Conservation (phyloP, 2,329 filamentous ascomycete genomes). For the Fusarium foetens region DNA sequence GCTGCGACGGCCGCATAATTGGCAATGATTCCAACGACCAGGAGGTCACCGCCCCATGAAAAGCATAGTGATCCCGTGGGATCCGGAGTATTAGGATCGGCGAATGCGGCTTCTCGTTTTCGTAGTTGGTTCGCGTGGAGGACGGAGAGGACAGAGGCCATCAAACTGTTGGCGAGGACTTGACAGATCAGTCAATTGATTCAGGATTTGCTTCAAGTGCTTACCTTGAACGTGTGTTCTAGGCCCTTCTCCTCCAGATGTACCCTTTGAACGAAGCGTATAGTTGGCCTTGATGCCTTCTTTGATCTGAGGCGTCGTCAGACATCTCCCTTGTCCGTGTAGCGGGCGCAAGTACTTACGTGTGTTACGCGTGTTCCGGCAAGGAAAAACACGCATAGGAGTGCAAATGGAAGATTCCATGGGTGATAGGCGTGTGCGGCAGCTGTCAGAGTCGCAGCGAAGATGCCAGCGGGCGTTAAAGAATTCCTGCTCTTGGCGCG, state of each 20-base stretch:
- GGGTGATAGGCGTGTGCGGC: conserved; percentile 88
- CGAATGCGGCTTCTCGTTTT: conserved; percentile 55
- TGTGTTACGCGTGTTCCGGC: conserved; percentile 86
- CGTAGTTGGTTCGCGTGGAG: conserved; percentile 70
- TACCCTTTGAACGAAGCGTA: conserved; percentile 80
- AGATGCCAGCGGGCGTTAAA: conserved; percentile 80
- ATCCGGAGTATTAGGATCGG: conserved; percentile 46
- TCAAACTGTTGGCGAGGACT: conserved; percentile 87
- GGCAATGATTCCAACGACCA: conserved; percentile 73
- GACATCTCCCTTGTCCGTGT: not conserved
- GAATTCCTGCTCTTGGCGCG: conserved; percentile 78
- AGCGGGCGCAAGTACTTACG: conserved; percentile 55
- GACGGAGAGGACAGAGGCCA: conserved; percentile 73
- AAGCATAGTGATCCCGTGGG: conserved; percentile 63
- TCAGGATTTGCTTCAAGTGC: conserved; percentile 12
- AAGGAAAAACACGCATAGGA: conserved; percentile 87
- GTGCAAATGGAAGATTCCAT: conserved; percentile 88
- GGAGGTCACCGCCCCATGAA: conserved; percentile 69
- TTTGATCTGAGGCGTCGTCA: conserved; percentile 71
- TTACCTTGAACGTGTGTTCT: conserved; percentile 83
- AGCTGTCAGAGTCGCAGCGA: conserved; percentile 78
- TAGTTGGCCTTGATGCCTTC: conserved; percentile 84
- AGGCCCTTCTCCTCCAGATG: conserved; percentile 80
- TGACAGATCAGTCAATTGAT: conserved; percentile 1
- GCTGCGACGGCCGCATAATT: conserved; percentile 94